Evolutionary conservation across 2,329 filamentous ascomycete species (phyloP), one percentile per base, ranked within the genome.

Genomic region (Cladophialophora chaetospira): DNA sequence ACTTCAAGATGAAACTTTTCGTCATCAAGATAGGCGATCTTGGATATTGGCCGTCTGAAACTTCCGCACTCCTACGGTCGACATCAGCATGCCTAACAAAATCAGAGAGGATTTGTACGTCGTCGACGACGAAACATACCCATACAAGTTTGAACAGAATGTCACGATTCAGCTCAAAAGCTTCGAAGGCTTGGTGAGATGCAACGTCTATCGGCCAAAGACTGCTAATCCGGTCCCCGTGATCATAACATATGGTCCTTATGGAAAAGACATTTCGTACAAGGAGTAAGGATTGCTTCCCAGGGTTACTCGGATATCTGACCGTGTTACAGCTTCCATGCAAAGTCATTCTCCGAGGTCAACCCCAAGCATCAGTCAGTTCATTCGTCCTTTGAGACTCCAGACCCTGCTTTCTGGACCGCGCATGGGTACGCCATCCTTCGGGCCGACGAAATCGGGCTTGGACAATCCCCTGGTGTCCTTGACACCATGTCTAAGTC

Each of bases 231-330:
- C 78, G 31, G 26, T 64, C 47, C 87, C 87, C 0, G 86, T 88
- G 0, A 68, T 89, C 6, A 81, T 87, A 1, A 89, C 86, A 0
- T 89, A 89, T 62, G 87, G 87, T 0, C 87, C 87, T 0, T 89
- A 89, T 62, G 87, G 87, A 43, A 89, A 90, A 64, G 86, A 89
- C 63, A 87, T 88, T 33, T 81, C 77, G 15, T 89, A 89, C 67
- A 25, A 28, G 10, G 46, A 46, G 46, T 56, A 19, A 33, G 48
- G 10, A 31, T 10, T n/a, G 11, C 10, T 21, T 4, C 52, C n/a
- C 26, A 10, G 5, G 6, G 4, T 13, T 11, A 17, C n/a, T 26
- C n/a, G 26, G 13, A 5, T 10, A 15, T n/a, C n/a, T 21, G n/a
- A 17, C 21, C n/a, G 11, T 25, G 15, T 35, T 21, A n/a, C 17